Evolutionary conservation across 2,329 filamentous ascomycete genomes (phyloP).

Genomic region (Fusarium luffae): DNA sequence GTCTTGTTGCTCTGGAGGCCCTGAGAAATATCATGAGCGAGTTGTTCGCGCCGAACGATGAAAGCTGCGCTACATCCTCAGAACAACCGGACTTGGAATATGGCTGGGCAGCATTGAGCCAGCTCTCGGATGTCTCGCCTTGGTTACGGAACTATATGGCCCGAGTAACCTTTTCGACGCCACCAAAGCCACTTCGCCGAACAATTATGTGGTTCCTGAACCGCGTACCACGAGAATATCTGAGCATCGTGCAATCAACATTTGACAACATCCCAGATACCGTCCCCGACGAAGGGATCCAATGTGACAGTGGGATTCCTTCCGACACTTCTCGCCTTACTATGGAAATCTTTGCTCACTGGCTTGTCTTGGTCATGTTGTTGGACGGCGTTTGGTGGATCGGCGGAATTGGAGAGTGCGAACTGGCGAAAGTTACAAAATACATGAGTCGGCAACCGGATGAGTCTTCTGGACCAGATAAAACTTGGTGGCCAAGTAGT

Average conservation of each 20-base stretch:
- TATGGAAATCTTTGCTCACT: conserved; percentile 54
- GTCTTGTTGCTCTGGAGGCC: conserved; percentile 17
- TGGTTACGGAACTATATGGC: conserved; percentile 37
- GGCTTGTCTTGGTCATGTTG: conserved; percentile 53
- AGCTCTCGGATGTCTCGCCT: conserved; percentile 24
- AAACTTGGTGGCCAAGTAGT: conserved; percentile 52
- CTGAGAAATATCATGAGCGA: conserved; percentile 22
- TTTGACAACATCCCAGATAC: conserved; percentile 36
- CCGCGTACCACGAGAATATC: conserved; percentile 48
- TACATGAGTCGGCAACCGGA: conserved; percentile 11
- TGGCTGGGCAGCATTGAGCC: neutral
- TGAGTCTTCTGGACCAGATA: conserved; percentile 1
- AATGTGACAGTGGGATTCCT: neutral
- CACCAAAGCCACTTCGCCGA: conserved; percentile 49
- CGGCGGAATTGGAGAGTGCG: conserved; percentile 50
- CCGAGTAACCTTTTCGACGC: conserved; percentile 41
- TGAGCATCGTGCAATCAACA: conserved; percentile 51
- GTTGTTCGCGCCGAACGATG: neutral
- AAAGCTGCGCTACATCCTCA: neutral
- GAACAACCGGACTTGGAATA: neutral
- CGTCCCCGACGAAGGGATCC: neutral
- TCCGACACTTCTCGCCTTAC: conserved; percentile 43
- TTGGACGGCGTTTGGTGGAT: conserved; percentile 56
- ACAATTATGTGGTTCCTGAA: conserved; percentile 56
- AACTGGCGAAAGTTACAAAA: conserved; percentile 46